Evolutionary conservation across 805 yeast genomes (phyloP), one percentile per base, ranked within the genome.

Genomic region (Zygotorulaspora chibaensis): DNA sequence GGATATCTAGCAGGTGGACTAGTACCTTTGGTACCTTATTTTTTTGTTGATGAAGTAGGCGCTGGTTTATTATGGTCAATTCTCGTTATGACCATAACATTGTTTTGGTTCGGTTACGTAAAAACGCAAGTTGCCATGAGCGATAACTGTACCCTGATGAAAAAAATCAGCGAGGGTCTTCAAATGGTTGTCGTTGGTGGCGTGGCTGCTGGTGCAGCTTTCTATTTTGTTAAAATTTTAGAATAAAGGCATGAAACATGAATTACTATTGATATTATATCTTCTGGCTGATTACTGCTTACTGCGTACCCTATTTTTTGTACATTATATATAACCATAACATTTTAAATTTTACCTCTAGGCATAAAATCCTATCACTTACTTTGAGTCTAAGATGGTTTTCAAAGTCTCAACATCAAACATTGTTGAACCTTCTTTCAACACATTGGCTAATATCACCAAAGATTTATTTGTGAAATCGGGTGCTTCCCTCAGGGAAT

Each of bases 121-220:
- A 91, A 91, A 72, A 88, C 97, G 12, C 69, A 84, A 35, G 79
- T 89, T 42, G 84, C 97, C 3, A 80, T 90, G 71, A 96, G 95
- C 45, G 80, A 79, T 18, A 89, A 81, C 50, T 79, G 86, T 56
- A 75, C 87, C n/a, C 58, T 63, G 1, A 57, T 62, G 51, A 79
- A 77, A 52, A 84, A 83, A 59, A 68, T 84, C 3, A 69, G 73
- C 42, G 96, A 90, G 66, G 98, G 97, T 36, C 46, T 84, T 15
- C 95, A 88, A 68, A 91, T 93, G 98, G 81, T 88, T 43, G 67
- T 84, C n/a, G 90, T 87, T 41, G 99, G 99, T 33, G 95, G 97
- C n/a, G 71, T 85, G 27, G 98, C 99, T 17, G 98, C 99, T 3
- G 95, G 96, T 3, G 86, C 95, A 18, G 99, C 99, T 9, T 91